These are phyloP conservation scores for Aspergillus ibericus DNA, from an alignment of 2,329 filamentous ascomycete genomes.

Conservation along the genomic window DNA sequence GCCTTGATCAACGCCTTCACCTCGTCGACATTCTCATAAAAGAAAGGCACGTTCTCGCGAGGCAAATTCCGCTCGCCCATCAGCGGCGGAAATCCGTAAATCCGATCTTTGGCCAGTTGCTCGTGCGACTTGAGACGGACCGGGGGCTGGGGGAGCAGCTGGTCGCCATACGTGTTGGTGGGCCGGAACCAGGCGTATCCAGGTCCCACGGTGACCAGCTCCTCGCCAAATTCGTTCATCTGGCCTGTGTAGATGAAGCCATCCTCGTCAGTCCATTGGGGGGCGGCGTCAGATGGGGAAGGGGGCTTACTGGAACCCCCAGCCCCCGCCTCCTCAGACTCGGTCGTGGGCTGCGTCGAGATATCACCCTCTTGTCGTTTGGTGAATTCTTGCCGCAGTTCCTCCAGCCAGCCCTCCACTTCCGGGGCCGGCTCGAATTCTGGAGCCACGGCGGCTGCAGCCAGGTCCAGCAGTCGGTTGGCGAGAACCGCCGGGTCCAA, in stretches of 20 bases:
- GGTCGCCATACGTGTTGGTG: conserved; percentile 28
- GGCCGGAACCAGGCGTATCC: conserved; percentile 28
- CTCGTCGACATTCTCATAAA: conserved; percentile 25
- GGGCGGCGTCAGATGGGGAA: conserved; percentile 17
- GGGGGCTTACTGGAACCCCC: conserved; percentile 16
- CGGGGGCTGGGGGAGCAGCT: conserved; percentile 27
- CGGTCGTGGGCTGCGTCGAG: background rate
- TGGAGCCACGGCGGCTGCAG: conserved; percentile 15
- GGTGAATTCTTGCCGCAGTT: conserved; percentile 15
- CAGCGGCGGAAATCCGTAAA: conserved; percentile 33
- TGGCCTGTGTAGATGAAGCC: conserved; percentile 34
- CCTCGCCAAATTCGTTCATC: conserved; percentile 31
- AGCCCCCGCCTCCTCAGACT: conserved; percentile 1
- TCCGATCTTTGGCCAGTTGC: conserved; percentile 30
- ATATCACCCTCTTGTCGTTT: conserved; percentile 1
- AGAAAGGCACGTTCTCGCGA: conserved; percentile 18
- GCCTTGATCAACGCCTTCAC: conserved; percentile 24
- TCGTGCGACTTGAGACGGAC: conserved; percentile 27
- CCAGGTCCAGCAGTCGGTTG: conserved; percentile 18
- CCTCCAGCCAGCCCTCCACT: conserved; percentile 16
- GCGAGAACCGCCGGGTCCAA: conserved; percentile 10
- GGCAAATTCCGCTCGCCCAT: conserved; percentile 35
- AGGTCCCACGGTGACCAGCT: conserved; percentile 25
- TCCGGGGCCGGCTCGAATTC: conserved; percentile 14
- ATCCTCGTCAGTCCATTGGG: conserved; percentile 29